A percentile compares a stretch with the other conserved stretches of the same genome.
Evolutionary conservation across 345 rosid species (phyloP).

Genomic region (Mangifera indica): DNA sequence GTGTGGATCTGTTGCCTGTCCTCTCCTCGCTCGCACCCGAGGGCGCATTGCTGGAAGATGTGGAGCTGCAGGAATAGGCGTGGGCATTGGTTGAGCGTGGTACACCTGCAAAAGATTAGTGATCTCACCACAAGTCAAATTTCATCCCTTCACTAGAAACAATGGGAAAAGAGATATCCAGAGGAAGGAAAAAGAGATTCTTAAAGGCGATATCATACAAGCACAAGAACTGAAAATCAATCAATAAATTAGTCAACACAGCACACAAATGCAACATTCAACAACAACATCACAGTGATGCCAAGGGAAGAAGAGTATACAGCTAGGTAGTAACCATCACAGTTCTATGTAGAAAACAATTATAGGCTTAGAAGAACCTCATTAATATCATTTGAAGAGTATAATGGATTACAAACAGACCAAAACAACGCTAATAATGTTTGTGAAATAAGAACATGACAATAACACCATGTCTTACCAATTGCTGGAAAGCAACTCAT

Average conservation of each 20-base stretch:
- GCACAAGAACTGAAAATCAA: neutral
- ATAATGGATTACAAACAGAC: neutral
- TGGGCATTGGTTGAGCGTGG: slow-evolving; percentile 83
- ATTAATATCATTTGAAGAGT: neutral
- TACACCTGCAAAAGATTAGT: slow-evolving; percentile 53
- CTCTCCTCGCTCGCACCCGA: slow-evolving; percentile 95
- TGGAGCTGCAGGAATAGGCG: slow-evolving; percentile 67
- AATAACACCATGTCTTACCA: neutral
- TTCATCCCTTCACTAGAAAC: no score
- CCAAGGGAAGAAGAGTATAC: neutral
- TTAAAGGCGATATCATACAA: neutral
- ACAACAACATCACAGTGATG: neutral
- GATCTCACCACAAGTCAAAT: slow-evolving; percentile 12
- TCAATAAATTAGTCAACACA: neutral
- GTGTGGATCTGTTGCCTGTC: slow-evolving; percentile 99
- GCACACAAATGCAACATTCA: neutral
- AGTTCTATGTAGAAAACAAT: neutral
- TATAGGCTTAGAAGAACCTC: neutral
- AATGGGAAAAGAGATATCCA: neutral
- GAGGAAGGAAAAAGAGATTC: neutral
- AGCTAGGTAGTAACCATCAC: neutral
- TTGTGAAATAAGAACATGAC: neutral
- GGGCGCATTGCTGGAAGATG: slow-evolving; percentile 96
- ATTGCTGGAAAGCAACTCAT: neutral
- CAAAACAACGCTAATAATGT: neutral